Evolutionary conservation across 2,329 filamentous ascomycete species (phyloP).

Genomic region (Neonectria faginata): DNA sequence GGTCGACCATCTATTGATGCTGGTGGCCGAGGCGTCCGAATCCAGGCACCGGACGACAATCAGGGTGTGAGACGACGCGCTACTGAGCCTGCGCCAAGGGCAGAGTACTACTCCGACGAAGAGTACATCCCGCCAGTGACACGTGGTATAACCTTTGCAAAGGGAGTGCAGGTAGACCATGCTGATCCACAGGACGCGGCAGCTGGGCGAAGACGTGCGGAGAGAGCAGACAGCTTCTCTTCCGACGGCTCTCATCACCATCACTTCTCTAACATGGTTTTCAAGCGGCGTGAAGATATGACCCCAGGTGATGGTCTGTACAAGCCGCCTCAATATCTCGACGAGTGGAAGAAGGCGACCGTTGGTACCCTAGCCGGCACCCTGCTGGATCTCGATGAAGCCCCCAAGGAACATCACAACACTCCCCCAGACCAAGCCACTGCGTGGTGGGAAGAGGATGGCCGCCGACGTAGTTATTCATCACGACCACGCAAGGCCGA

Average conservation of each 20-base stretch:
- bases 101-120: conserved; percentile 45
- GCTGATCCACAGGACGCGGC: conserved; percentile 34
- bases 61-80: conserved; percentile 46
- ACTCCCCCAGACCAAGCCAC: conserved; percentile 61
- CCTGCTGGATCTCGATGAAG: conserved; percentile 69
- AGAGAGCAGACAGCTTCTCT: conserved; percentile 48
- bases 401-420: conserved; percentile 52
- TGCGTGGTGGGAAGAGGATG: conserved; percentile 82
- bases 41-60: conserved; percentile 36
- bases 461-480: conserved; percentile 58
- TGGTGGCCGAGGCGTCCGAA: conserved; percentile 16
- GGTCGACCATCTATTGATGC: conserved; percentile 32
- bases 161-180: conserved; percentile 17
- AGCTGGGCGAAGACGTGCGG: conserved; percentile 36
- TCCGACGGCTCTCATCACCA: conserved; percentile 50
- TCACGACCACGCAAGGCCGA: conserved; percentile 67
- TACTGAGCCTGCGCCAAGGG: conserved; percentile 47
- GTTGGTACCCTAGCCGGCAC: conserved; percentile 69
- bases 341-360: conserved; percentile 79
- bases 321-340: conserved; percentile 68
- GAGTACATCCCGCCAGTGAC: conserved; percentile 42
- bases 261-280: conserved; percentile 56
- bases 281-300: conserved; percentile 56
- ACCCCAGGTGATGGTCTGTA: conserved; percentile 68
- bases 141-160: conserved; percentile 37